These are phyloP conservation scores for Silene conica DNA, from an alignment of 148 eudicot species.

Conservation along the genomic window DNA sequence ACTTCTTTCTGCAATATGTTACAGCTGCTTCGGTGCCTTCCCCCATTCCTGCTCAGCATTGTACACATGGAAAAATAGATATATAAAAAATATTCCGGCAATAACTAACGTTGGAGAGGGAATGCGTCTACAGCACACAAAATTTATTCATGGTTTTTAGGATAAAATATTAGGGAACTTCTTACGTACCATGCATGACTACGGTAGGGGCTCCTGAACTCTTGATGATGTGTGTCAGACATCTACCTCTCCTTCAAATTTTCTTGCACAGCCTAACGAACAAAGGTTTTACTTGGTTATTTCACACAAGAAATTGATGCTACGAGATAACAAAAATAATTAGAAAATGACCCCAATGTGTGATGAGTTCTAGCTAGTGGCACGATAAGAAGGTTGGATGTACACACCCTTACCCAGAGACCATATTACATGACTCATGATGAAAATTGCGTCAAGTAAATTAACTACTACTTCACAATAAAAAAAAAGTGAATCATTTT, in stretches of 20 bases:
- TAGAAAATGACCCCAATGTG: background rate
- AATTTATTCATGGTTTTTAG: too few relatives aligned
- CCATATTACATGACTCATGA: too few relatives aligned
- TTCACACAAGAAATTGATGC: background rate
- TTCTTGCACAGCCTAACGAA: slow-evolving; percentile 66
- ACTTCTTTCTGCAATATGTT: slow-evolving; percentile 4
- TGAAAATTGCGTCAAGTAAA: too few relatives aligned
- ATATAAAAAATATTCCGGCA: background rate
- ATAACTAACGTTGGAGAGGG: background rate
- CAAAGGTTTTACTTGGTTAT: slow-evolving; percentile 7
- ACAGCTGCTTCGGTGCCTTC: background rate
- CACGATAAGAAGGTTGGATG: background rate
- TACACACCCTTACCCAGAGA: too few relatives aligned
- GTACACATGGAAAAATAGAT: slow-evolving; percentile 13
- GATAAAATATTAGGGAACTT: background rate
- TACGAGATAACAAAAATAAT: background rate
- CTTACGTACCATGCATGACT: slow-evolving; percentile 1
- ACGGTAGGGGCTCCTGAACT: slow-evolving; percentile 24
- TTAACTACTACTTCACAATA: too few relatives aligned
- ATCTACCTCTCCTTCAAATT: slow-evolving; percentile 46
- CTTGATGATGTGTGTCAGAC: slow-evolving; percentile 24
- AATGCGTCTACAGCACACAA: background rate
- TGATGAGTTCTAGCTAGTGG: background rate
- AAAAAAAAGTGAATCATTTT: too few relatives aligned
- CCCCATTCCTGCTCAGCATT: slow-evolving; percentile 1